These are phyloP conservation scores for Scheffersomyces lignosus DNA, from an alignment of 805 yeast genomes.

Conservation along the genomic window DNA sequence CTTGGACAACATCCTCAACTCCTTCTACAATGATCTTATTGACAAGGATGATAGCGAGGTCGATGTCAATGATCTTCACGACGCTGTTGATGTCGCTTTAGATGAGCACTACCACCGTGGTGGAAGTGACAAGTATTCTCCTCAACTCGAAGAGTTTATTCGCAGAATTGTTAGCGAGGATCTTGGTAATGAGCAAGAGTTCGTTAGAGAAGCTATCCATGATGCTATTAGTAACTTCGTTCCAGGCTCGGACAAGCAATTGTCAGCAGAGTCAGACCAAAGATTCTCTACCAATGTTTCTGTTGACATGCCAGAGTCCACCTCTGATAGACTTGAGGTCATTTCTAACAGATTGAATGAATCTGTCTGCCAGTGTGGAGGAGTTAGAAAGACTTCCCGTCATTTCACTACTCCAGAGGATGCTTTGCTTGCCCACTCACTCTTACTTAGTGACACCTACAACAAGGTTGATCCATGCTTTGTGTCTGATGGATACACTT, in stretches of 20 bases:
- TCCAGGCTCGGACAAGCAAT: no score
- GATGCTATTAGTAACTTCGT: constrained; percentile 3
- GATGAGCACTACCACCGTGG: constrained; percentile 1
- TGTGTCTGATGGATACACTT: background rate
- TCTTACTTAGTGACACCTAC: constrained; percentile 2
- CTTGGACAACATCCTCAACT: background rate
- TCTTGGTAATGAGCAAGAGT: constrained; percentile 2
- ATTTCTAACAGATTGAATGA: background rate
- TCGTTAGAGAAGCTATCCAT: constrained; percentile 3
- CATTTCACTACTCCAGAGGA: constrained; percentile 2
- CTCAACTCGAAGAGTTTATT: background rate
- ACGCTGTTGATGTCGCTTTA: background rate
- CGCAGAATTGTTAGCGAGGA: background rate
- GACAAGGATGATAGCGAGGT: background rate
- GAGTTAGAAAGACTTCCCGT: constrained; percentile 2
- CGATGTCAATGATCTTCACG: background rate
- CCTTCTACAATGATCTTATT: background rate
- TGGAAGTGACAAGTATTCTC: background rate
- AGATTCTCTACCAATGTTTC: constrained; percentile 1
- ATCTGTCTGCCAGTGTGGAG: no score
- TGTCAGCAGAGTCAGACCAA: no score
- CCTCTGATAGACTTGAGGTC: background rate
- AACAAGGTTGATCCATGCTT: constrained; percentile 3
- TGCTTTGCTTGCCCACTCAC: constrained; percentile 1
- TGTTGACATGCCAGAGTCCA: constrained; percentile 1